phyloP scores from a whole-genome alignment of 495 filamentous ascomycete genomes.

The Lindgomyces ingoldianus region DNA sequence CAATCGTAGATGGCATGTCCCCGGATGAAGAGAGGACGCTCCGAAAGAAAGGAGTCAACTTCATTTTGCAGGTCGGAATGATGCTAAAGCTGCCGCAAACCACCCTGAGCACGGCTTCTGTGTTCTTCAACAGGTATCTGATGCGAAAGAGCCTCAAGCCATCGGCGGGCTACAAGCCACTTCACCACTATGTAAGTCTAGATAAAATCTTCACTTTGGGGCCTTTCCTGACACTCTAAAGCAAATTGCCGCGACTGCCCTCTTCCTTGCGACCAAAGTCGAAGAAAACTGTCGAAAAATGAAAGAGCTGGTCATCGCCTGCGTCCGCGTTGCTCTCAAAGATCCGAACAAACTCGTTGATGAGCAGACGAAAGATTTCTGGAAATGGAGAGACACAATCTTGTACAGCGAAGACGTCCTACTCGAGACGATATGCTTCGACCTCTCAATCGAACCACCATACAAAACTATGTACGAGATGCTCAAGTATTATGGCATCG shows the following conservation, averaged over 20 bases:
- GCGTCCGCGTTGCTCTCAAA: constrained; percentile 93
- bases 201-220: too few species aligned
- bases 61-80: constrained; percentile 91
- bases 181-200: constrained; percentile 84
- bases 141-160: constrained; percentile 81
- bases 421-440: constrained; percentile 90
- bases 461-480: constrained; percentile 79
- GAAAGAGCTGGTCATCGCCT: constrained; percentile 86
- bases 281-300: constrained; percentile 95
- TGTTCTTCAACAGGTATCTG: constrained; percentile 92
- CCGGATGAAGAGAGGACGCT: constrained; percentile 72
- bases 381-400: constrained; percentile 93
- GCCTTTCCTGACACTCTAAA: constrained; percentile 22
- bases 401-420: constrained; percentile 86
- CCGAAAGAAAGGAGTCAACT: constrained; percentile 89
- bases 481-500: constrained; percentile 65
- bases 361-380: constrained; percentile 94
- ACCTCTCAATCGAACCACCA: constrained; percentile 82
- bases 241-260: constrained; percentile 76
- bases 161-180: constrained; percentile 58
- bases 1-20: constrained; percentile 77
- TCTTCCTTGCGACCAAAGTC: constrained; percentile 94
- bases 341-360: constrained; percentile 82
- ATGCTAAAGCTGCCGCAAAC: constrained; percentile 89
- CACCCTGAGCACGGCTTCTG: constrained; percentile 85